Conservation (phyloP, 2,329 filamentous ascomycete species). For the Fusarium oxysporum region DNA sequence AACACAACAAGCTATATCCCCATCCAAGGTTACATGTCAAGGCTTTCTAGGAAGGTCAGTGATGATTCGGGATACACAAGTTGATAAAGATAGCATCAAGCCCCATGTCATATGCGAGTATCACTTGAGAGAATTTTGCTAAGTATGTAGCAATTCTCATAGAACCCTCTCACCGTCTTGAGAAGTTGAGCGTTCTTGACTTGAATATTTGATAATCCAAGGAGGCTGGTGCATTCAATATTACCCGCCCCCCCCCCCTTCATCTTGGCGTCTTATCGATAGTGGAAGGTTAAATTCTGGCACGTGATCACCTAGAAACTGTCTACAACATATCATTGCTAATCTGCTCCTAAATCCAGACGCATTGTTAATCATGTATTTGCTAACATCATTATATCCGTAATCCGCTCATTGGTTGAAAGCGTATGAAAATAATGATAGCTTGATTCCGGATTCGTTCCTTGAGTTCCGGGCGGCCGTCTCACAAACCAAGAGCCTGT, state of each 20-base stretch:
- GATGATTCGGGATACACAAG: constrained; percentile 9
- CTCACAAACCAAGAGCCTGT: neutral
- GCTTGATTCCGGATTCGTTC: neutral
- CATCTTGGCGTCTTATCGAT: constrained; percentile 23
- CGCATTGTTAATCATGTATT: neutral
- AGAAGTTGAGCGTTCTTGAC: neutral
- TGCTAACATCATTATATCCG: neutral
- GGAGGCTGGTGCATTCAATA: neutral
- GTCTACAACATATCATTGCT: neutral
- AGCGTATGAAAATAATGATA: neutral
- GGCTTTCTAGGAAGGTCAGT: neutral
- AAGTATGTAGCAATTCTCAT: neutral
- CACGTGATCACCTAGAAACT: constrained; percentile 9
- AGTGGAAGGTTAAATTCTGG: neutral
- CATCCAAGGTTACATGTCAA: constrained; percentile 1
- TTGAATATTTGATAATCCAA: neutral
- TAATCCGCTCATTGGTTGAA: neutral
- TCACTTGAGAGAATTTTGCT: neutral
- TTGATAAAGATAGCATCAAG: constrained; percentile 32
- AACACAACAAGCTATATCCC: constrained; percentile 4
- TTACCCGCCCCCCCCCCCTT: constrained; percentile 9
- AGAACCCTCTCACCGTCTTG: neutral
- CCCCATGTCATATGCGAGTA: neutral
- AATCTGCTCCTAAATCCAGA: neutral
- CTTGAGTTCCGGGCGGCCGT: neutral